phyloP scores from a whole-genome alignment of 352 stramenopile genomes.

The Phytophthora sp. region DNA sequence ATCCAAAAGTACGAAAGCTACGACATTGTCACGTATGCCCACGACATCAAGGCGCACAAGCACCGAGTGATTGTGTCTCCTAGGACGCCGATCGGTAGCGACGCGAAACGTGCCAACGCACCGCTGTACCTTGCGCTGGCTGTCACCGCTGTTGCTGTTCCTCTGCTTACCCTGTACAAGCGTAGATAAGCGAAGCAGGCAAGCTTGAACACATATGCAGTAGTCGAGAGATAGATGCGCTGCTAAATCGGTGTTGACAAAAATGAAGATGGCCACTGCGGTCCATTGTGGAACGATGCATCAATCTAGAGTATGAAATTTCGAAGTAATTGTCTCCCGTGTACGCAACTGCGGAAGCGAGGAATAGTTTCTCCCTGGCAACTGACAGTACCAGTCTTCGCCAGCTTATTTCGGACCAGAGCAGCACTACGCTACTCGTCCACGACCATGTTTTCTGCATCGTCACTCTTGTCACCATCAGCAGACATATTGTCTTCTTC shows the following conservation, averaged over 20 bases:
- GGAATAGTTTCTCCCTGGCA: neutral
- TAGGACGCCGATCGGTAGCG: conserved; percentile 2
- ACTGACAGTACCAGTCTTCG: neutral
- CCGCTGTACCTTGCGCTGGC: conserved; percentile 28
- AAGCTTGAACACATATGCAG: neutral
- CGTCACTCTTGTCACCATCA: conserved; percentile 38
- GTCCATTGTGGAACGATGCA: neutral
- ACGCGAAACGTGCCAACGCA: conserved; percentile 18
- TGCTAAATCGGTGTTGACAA: conserved; percentile 5
- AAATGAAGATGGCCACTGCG: neutral
- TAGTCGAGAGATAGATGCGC: conserved; percentile 3
- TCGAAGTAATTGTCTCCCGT: neutral
- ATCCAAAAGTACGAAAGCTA: conserved; percentile 45
- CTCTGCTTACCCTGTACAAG: conserved; percentile 31
- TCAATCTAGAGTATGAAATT: conserved; percentile 2
- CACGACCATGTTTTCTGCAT: conserved; percentile 56
- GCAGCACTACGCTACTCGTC: conserved; percentile 36
- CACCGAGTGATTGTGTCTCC: conserved; percentile 39
- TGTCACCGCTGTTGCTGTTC: conserved; percentile 26
- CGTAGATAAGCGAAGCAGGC: conserved; percentile 18
- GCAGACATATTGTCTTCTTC: conserved; percentile 38
- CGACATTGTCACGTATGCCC: conserved; percentile 47
- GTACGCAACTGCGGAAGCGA: neutral
- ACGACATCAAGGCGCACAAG: conserved; percentile 28
- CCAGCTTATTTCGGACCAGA: neutral